Evolutionary conservation across 2,329 filamentous ascomycete genomes (phyloP).

Genomic region (Myriosclerotinia duriaeana): DNA sequence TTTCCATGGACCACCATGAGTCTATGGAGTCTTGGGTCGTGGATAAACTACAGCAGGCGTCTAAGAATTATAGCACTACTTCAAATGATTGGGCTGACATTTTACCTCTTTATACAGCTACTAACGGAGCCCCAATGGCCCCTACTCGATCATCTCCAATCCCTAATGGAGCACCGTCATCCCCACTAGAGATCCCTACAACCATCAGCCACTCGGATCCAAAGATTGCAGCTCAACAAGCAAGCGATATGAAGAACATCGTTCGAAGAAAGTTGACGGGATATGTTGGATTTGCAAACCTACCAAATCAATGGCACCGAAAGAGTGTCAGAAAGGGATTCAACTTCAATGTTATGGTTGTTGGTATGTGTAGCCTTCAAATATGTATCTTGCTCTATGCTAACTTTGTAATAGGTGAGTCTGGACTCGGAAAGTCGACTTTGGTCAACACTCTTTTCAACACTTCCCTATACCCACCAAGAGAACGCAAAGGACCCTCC

Average conservation of each 20-base stretch:
- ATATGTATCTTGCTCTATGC: slow-evolving; percentile 3
- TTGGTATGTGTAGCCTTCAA: slow-evolving; percentile 66
- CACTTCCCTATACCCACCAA: slow-evolving; percentile 96
- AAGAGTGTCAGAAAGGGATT: slow-evolving; percentile 99
- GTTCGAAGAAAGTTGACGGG: slow-evolving; percentile 97
- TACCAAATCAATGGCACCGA: slow-evolving; percentile 99
- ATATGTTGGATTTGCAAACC: slow-evolving; percentile 97
- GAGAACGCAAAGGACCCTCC: slow-evolving; percentile 96
- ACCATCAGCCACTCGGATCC: slow-evolving; percentile 42
- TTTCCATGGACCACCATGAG: slow-evolving; percentile 31
- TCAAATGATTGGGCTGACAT: slow-evolving; percentile 40
- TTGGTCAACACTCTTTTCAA: slow-evolving; percentile 99
- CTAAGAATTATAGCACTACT: slow-evolving; percentile 34
- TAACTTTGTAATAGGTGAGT: slow-evolving; percentile 71
- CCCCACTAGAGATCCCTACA: slow-evolving; percentile 38
- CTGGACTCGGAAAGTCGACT: slow-evolving; percentile 97
- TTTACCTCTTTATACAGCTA: slow-evolving; percentile 41
- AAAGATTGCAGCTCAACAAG: slow-evolving; percentile 43
- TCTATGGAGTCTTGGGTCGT: slow-evolving; percentile 38
- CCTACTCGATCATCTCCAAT: slow-evolving; percentile 37
- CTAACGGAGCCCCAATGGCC: slow-evolving; percentile 39
- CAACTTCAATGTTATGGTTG: slow-evolving; percentile 99
- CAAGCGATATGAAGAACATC: slow-evolving; percentile 65
- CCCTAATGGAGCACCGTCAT: slow-evolving; percentile 37
- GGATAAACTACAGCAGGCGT: slow-evolving; percentile 33